Conservation (phyloP, 1,139 yeast species). For the Kurtzmaniella quercitrusa region DNA sequence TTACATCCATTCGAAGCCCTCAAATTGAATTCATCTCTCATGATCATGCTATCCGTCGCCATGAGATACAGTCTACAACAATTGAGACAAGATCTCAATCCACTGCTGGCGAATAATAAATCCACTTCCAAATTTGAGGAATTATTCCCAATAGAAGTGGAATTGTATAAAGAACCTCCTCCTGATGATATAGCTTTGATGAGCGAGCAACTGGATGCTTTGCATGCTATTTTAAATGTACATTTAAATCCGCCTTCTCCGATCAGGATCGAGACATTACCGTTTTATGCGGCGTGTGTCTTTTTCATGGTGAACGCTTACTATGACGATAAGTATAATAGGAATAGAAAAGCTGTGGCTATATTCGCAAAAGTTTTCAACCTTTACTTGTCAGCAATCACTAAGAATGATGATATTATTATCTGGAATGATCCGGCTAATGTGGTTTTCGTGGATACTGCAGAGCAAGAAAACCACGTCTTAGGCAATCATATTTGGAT, state of each 20-base stretch:
- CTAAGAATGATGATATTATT: slow-evolving; percentile 13
- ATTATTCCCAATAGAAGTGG: slow-evolving; percentile 26
- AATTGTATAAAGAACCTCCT: slow-evolving; percentile 7
- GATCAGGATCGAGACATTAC: slow-evolving; percentile 2
- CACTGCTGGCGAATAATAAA: slow-evolving; percentile 12
- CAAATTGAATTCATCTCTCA: slow-evolving; percentile 23
- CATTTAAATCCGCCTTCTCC: not conserved
- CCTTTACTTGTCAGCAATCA: not conserved
- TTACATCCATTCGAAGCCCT: slow-evolving; percentile 12
- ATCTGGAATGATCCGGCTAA: slow-evolving; percentile 38
- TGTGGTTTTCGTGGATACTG: slow-evolving; percentile 17
- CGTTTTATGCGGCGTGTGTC: slow-evolving; percentile 5
- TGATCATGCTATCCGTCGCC: slow-evolving; percentile 29
- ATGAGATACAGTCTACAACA: slow-evolving; percentile 30
- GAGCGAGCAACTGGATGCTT: slow-evolving; percentile 9
- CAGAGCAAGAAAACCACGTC: slow-evolving; percentile 19
- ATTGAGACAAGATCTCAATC: slow-evolving; percentile 13
- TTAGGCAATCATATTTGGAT: slow-evolving; percentile 31
- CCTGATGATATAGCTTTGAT: slow-evolving; percentile 14
- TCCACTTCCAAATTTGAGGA: slow-evolving; percentile 14
- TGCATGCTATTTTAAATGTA: not conserved
- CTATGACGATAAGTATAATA: not conserved
- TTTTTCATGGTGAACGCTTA: slow-evolving; percentile 3
- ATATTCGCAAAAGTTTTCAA: slow-evolving; percentile 4
- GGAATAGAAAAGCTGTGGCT: not conserved